Conservation (phyloP, 2,329 filamentous ascomycete species). For the Fusarium longipes region DNA sequence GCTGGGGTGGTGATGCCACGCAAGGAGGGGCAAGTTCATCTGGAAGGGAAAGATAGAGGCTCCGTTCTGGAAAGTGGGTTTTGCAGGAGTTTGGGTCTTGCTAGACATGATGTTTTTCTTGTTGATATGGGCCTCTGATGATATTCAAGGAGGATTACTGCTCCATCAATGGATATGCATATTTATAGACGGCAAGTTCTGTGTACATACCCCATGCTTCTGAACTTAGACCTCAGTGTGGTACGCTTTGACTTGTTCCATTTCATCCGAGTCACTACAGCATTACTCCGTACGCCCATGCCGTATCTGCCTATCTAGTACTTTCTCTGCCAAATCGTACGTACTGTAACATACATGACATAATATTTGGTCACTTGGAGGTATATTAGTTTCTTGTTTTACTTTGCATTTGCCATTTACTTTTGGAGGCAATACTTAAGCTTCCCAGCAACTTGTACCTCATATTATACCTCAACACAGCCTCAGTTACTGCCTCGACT, state of each 20-base stretch:
- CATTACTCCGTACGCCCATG: constrained; percentile 26
- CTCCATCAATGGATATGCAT: constrained; percentile 18
- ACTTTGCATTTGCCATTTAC: too few relatives aligned
- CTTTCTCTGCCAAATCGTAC: constrained; percentile 8
- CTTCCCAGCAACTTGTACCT: too few relatives aligned
- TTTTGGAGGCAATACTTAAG: too few relatives aligned
- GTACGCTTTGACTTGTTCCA: constrained; percentile 1
- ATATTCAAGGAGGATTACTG: not conserved
- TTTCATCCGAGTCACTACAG: constrained; percentile 4
- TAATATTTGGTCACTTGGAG: too few relatives aligned
- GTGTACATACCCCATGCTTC: constrained; percentile 12
- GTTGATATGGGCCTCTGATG: constrained; percentile 25
- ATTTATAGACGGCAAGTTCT: constrained; percentile 28
- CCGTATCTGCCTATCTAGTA: constrained; percentile 2
- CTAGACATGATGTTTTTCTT: constrained; percentile 22
- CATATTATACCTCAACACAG: too few relatives aligned
- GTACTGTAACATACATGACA: constrained; percentile 30
- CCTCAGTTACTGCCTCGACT: too few relatives aligned
- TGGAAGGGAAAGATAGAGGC: constrained; percentile 53
- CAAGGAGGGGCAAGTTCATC: constrained; percentile 49
- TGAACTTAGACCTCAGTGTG: not conserved
- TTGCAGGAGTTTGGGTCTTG: constrained; percentile 48
- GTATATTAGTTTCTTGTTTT: too few relatives aligned
- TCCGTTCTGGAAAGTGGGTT: constrained; percentile 32
- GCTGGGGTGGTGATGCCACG: constrained; percentile 51